Evolutionary conservation across 2,329 filamentous ascomycete species (phyloP), one percentile per base, ranked within the genome.

Genomic region (Exophiala sideris): DNA sequence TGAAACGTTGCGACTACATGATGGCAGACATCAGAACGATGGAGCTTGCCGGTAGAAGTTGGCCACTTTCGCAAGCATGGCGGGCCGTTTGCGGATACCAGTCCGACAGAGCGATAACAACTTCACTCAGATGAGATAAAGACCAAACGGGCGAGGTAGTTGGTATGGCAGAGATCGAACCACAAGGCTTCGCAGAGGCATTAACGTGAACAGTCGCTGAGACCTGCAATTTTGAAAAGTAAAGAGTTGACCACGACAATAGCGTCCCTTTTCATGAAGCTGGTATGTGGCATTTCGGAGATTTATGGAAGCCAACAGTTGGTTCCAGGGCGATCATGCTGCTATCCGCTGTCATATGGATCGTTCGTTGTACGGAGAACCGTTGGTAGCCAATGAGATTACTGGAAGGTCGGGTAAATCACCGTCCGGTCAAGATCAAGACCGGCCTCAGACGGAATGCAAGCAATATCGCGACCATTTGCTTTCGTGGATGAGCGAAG

Each of bases 251-350:
- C 11, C 36, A 20, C n/a, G 39, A 16, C 21, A 33, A 10, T 16
- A 12, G 5, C 35, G 14, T 12, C 41, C 21, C 11, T 12, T 24
- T 33, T 16, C 5, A 42, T 32, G 36, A 47, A 48, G 39, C 48
- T 39, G 32, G 33, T 34, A 24, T 36, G 51, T 24, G 41, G 45
- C 52, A 40, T 54, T 45, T 58, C 56, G 56, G 56, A 58, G 48
- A 52, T 52, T 29, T 60, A 52, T 56, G 46, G 51, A 57, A 52
- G 53, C 50, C 48, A 42, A 47, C 50, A 49, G 49, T 45, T 41
- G 41, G 40, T 57, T 55, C 54, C 57, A 55, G 45, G 54, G 49
- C 36, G 57, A 57, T 60, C 57, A 60, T 60, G 57, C 48, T 36
- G 40, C 44, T 46, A 47, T 47, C 57, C 57, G 57, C 52, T 50